Evolutionary conservation across 2,329 filamentous ascomycete genomes (phyloP), one percentile per base, ranked within the genome.

Genomic region (Coccinonectria pachysandricola): DNA sequence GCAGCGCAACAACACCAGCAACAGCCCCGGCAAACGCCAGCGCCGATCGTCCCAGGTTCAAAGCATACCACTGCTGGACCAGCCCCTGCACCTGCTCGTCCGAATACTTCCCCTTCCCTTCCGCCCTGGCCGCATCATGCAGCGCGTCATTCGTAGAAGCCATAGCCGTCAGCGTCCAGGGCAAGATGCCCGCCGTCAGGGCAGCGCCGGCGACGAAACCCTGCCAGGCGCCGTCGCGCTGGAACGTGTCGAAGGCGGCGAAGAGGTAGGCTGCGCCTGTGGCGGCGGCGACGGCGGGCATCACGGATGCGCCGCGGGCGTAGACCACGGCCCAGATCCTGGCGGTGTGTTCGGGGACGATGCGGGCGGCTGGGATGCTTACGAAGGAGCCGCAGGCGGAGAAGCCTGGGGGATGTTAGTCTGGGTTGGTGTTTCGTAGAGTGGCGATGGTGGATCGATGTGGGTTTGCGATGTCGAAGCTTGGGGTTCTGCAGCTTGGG

Each of bases 161-260:
- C 54, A 63, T 61, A 22, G 52, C 35, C 12, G 43, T n/a, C 8
- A 53, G 3, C 1, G 59, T 63, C 23, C 52, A 63, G 1, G 59
- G 58, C 15, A 62, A 46, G 18, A 62, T 60, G 17, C 34, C 39
- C 5, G 59, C 15, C n/a, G 52, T 46, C 20, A 56, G 42, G 7
- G 28, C 40, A 8, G 40, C 57, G 0, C 52, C 56, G 1, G 39
- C 45, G 7, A 39, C 43, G 25, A 52, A 52, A 2, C 52, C 48
- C 25, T 39, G 42, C 59, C 58, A 62, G 14, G 31, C 32, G 2
- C 37, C 37, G 1, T 47, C 47, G 7, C 39, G 37, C 8, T 38
- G 23, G 15, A 32, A 31, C 3, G 46, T 42, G 15, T 52, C 40
- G 21, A 57, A 62, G 7, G 59, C 53, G 6, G 50, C 50, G 27